Evolutionary conservation across 345 rosid genomes (phyloP).

Genomic region (Ceriops zippeliana): DNA sequence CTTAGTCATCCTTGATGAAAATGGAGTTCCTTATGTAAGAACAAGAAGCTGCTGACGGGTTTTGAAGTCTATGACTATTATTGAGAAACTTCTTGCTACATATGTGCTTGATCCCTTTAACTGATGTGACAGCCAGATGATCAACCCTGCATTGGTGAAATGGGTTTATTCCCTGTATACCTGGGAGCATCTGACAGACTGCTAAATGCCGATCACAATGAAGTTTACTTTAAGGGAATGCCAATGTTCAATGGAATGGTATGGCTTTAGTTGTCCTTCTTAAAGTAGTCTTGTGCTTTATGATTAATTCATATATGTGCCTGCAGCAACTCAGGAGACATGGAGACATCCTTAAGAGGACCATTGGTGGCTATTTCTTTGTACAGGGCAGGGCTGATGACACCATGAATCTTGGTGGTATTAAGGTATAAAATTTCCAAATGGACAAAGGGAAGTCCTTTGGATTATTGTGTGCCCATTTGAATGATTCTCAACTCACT

Average conservation of each 20-base stretch:
- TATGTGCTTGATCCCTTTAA: slow-evolving; percentile 14
- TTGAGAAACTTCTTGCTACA: background rate
- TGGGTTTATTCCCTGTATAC: slow-evolving; percentile 65
- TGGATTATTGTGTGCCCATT: background rate
- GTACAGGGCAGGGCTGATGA: slow-evolving; percentile 95
- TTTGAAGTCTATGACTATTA: background rate
- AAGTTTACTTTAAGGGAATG: slow-evolving; percentile 84
- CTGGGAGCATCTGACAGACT: slow-evolving; percentile 74
- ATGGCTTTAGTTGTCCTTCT: slow-evolving; percentile 17
- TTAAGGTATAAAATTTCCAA: slow-evolving; percentile 48
- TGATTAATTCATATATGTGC: slow-evolving; percentile 1
- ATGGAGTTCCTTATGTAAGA: slow-evolving; percentile 62
- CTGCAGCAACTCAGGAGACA: slow-evolving; percentile 80
- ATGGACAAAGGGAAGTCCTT: background rate
- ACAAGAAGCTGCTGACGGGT: background rate
- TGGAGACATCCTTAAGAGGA: slow-evolving; percentile 72
- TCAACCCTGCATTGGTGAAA: slow-evolving; percentile 77
- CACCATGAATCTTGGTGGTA: slow-evolving; percentile 98
- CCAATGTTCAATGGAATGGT: slow-evolving; percentile 69
- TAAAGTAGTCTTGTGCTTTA: background rate
- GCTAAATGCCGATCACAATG: slow-evolving; percentile 73
- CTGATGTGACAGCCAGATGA: slow-evolving; percentile 58
- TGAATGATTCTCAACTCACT: background rate
- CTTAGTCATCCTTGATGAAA: slow-evolving; percentile 66
- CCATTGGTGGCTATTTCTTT: slow-evolving; percentile 59